Evolutionary conservation across 2,329 filamentous ascomycete species (phyloP), one percentile per base, ranked within the genome.

Genomic region (Aspergillus intermedius): DNA sequence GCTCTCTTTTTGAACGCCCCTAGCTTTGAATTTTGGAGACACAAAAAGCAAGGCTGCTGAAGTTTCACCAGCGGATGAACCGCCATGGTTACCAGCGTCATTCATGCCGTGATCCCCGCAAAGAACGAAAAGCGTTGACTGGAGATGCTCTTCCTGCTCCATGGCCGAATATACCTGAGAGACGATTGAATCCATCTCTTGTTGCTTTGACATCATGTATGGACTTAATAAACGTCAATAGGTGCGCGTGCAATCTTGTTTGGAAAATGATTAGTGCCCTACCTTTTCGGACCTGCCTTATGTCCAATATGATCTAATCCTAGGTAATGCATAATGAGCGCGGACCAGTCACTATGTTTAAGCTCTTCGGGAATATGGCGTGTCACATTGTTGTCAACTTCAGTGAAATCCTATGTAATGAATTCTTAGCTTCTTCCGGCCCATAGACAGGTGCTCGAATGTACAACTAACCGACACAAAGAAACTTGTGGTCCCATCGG

Each of bases 51-150:
- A 73, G 13, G 93, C 93, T 0, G 93, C 86, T 1, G 91, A 96
- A 1, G 93, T 97, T 73, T 98, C 93, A 40, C 93, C 91, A 1
- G 89, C 81, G 0, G 91, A 91, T 8, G 91, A 96, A 35, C 91
- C 93, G 25, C 93, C 93, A 65, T 98, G 93, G 58, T 97, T 97
- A 2, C 93, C 93, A 17, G 88, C 93, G 59, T 97, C 91, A 59
- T 97, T 98, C 93, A 98, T 98, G n/a, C 93, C 93, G 64, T 98
- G 93, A 60, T 98, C 94, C 48, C 93, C 93, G 49, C 86, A 89
- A 5, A 98, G 72, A 3, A 98, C 83, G 42, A 98, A 78, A 2
- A 98, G 73, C 0, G 91, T 90, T 4, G 87, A 86, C 28, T 80
- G 64, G 1, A 96, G 80, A 66, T 95, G 86, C 1, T 78, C 64